Percentiles rank a stretch among this genome's conserved stretches.
Evolutionary conservation across 768 basidiomycete genomes (phyloP).

Genomic region (Tricholomella constricta): DNA sequence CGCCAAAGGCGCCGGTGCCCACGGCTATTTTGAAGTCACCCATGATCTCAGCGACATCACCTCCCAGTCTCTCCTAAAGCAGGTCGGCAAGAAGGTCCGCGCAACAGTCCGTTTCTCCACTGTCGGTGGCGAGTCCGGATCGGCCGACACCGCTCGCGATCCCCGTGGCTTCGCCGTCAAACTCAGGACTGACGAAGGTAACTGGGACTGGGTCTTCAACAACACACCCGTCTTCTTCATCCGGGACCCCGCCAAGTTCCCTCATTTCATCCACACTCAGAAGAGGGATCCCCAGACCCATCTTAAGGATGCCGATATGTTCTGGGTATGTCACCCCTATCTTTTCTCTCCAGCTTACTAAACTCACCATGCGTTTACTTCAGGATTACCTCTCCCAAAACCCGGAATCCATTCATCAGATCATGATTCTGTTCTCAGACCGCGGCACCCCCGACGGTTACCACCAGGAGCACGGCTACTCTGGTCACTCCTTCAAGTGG

Average conservation of each 20-base stretch:
- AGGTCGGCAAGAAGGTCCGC: conserved; percentile 67
- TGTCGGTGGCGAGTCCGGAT: conserved; percentile 86
- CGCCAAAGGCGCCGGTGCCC: conserved; percentile 91
- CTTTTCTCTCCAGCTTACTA: background rate
- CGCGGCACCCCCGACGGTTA: conserved; percentile 92
- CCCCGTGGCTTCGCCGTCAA: conserved; percentile 92
- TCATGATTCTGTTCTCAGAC: conserved; percentile 93
- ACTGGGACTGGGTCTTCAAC: conserved; percentile 91
- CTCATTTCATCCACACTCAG: conserved; percentile 93
- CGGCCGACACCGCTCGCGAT: conserved; percentile 90
- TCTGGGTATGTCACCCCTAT: conserved; percentile 56
- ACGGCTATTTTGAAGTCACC: conserved; percentile 91
- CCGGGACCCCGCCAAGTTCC: conserved; percentile 85
- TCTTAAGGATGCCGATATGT: conserved; percentile 83
- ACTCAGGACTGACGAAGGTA: conserved; percentile 88
- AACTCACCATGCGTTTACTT: conserved; percentile 19
- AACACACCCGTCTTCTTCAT: conserved; percentile 94
- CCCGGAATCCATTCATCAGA: conserved; percentile 87
- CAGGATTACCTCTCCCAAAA: conserved; percentile 89
- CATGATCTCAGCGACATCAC: conserved; percentile 84
- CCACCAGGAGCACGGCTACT: conserved; percentile 89
- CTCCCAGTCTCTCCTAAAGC: conserved; percentile 64
- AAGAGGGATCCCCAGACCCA: conserved; percentile 93
- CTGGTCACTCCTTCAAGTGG: conserved; percentile 90
- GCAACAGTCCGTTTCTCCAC: conserved; percentile 91